Base-by-base conservation (phyloP, 345 rosid genomes). In the Populus deltoides region DNA sequence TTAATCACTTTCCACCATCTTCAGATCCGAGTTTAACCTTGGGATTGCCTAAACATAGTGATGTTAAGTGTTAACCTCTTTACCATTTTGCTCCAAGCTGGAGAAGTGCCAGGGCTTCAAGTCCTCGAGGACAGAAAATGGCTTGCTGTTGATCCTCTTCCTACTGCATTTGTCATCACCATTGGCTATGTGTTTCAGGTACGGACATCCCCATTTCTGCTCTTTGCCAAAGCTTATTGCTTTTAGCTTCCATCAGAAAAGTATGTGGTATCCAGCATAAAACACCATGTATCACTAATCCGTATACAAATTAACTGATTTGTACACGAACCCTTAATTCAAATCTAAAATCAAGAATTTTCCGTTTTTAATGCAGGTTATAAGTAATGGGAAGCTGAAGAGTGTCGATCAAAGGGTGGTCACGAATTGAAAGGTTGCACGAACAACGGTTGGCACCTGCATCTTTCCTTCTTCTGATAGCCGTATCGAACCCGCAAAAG, bases 11-110 rank as follows among this genome's bases (percentile, higher is more conserved):
- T 55, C 87, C 85, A 0, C 80, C 88, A 2, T 86, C 87, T 73
- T 87, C 86, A 18, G 78, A 85, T 17, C 89, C 88, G 22, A 82
- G 81, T 41, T 75, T 85, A 71, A 78, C 84, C 36, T 51, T 86
- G n/a, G 89, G 88, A 75, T 38, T 80, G 31, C 72, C 81, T 8
- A 80, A 70, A 51, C 88, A 85, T 11, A 18, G 79, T 13, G 85
- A 88, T 71, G 76, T 78, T n/a, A 55, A 49, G 86, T 71, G 76
- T 78, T n/a, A 55, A 49, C 33, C 77, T 86, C 43, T 69, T 80
- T 18, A 83, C 80, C 62, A 25, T 88, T 49, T 67, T 84, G 33
- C 86, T 80, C 68, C 87, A 80, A 66, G 35, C 35, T 33, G 86
- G 85, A 3, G 79, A 66, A 16, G 72, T 80, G 1, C n/a, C n/a